Percentiles rank a stretch among this genome's conserved stretches.
These are phyloP conservation scores for Borealophlyctis nickersoniae DNA, from an alignment of 192 early-diverging fungal genomes.

Conservation along the genomic window DNA sequence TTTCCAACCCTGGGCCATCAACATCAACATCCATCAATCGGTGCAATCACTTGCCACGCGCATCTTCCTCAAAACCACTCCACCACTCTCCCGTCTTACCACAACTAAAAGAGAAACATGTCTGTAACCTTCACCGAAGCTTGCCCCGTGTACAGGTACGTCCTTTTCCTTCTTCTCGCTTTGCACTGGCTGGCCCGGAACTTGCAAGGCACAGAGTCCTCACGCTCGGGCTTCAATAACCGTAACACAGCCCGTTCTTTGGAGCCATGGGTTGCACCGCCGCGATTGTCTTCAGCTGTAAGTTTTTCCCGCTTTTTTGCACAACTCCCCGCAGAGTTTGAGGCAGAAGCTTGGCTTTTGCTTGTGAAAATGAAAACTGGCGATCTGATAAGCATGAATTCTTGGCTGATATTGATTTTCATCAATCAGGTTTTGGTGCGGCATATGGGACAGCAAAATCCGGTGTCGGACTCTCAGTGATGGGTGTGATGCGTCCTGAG, in stretches of 20 bases:
- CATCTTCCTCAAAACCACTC: too few species aligned
- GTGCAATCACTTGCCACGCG: too few species aligned
- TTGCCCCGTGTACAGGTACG: constrained; percentile 35
- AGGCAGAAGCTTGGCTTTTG: background rate
- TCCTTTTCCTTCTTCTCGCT: background rate
- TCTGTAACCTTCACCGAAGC: constrained; percentile 23
- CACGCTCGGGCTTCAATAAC: background rate
- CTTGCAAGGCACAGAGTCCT: background rate
- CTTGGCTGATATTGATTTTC: constrained; percentile 10
- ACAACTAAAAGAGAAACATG: background rate
- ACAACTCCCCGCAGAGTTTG: background rate
- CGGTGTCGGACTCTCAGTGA: constrained; percentile 92
- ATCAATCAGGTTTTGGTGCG: constrained; percentile 79
- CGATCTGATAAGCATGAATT: background rate
- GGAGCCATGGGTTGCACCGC: constrained; percentile 87
- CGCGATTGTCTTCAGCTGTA: constrained; percentile 78
- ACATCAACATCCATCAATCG: too few species aligned
- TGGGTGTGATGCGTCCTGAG: constrained; percentile 91
- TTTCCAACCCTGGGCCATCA: too few species aligned
- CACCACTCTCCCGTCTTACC: background rate
- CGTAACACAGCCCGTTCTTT: constrained; percentile 85
- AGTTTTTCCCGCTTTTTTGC: constrained; percentile 6
- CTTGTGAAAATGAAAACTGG: background rate
- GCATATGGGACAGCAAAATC: constrained; percentile 98
- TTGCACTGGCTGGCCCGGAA: background rate